Conservation (phyloP, 2,329 filamentous ascomycete genomes). For the Alternaria sp. region DNA sequence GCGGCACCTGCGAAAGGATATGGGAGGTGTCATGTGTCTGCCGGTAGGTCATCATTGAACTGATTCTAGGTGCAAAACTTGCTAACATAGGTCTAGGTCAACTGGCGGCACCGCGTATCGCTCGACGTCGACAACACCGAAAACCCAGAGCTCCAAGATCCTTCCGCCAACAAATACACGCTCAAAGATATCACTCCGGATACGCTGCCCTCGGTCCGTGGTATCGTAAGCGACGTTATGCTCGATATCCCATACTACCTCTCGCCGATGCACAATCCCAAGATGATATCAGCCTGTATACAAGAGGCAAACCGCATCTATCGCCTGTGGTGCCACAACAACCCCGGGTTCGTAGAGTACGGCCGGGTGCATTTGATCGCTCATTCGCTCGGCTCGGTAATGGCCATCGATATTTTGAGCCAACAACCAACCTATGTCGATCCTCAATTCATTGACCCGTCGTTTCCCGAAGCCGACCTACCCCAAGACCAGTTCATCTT, state of each 20-base stretch:
- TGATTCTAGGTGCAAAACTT: neutral
- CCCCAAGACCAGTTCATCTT: slow-evolving; percentile 76
- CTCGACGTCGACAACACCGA: slow-evolving; percentile 77
- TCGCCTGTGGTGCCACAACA: slow-evolving; percentile 91
- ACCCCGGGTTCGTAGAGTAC: slow-evolving; percentile 79
- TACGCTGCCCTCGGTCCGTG: slow-evolving; percentile 87
- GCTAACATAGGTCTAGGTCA: slow-evolving; percentile 61
- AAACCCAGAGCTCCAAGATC: slow-evolving; percentile 62
- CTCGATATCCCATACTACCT: slow-evolving; percentile 98
- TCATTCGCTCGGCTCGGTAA: slow-evolving; percentile 92
- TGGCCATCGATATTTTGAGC: slow-evolving; percentile 91
- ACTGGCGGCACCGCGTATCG: slow-evolving; percentile 89
- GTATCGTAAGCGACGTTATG: slow-evolving; percentile 96
- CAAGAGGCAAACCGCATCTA: slow-evolving; percentile 96
- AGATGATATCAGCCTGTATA: slow-evolving; percentile 90
- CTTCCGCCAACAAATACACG: slow-evolving; percentile 68
- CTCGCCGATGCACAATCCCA: slow-evolving; percentile 86
- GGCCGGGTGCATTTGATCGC: slow-evolving; percentile 92
- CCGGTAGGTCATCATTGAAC: slow-evolving; percentile 59
- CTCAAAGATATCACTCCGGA: slow-evolving; percentile 91
- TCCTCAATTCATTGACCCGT: slow-evolving; percentile 45
- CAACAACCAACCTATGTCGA: slow-evolving; percentile 81
- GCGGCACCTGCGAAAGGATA: slow-evolving; percentile 74
- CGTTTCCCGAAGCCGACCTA: slow-evolving; percentile 58
- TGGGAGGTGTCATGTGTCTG: slow-evolving; percentile 91